Conservation (phyloP, 2,329 filamentous ascomycete genomes). For the Calonectria pteridis region DNA sequence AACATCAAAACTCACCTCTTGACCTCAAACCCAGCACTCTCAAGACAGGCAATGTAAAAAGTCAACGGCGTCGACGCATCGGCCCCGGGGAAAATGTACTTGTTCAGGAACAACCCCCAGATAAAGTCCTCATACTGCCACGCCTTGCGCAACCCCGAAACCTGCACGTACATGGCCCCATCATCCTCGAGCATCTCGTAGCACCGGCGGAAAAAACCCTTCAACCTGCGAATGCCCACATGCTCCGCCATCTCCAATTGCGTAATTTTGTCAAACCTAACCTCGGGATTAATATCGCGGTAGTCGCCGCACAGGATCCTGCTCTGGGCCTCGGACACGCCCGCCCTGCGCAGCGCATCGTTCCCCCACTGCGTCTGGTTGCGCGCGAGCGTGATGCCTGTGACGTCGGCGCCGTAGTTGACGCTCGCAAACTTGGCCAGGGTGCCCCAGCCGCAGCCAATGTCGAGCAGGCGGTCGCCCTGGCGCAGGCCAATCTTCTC, state of each 20-base stretch:
- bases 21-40: constrained; percentile 75
- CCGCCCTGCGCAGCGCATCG: constrained; percentile 81
- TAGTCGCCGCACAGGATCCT: constrained; percentile 94
- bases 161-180: constrained; percentile 92
- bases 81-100: constrained; percentile 95
- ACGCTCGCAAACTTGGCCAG: constrained; percentile 89
- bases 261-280: constrained; percentile 93
- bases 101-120: constrained; percentile 99
- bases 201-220: constrained; percentile 83
- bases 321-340: constrained; percentile 85
- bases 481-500: constrained; percentile 89
- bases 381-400: constrained; percentile 89
- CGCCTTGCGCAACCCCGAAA: constrained; percentile 87
- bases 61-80: constrained; percentile 92
- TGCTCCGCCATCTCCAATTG: constrained; percentile 98
- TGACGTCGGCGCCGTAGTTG: constrained; percentile 86
- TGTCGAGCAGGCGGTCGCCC: constrained; percentile 86
- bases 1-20: constrained; percentile 64
- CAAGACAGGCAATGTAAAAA: constrained; percentile 83
- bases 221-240: constrained; percentile 89
- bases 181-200: constrained; percentile 96
- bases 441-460: constrained; percentile 96
- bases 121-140: constrained; percentile 98
- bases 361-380: constrained; percentile 98
- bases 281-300: constrained; percentile 82